These are phyloP conservation scores for Xylariaceae sp. DNA, from an alignment of 2,329 filamentous ascomycete genomes.

Conservation along the genomic window DNA sequence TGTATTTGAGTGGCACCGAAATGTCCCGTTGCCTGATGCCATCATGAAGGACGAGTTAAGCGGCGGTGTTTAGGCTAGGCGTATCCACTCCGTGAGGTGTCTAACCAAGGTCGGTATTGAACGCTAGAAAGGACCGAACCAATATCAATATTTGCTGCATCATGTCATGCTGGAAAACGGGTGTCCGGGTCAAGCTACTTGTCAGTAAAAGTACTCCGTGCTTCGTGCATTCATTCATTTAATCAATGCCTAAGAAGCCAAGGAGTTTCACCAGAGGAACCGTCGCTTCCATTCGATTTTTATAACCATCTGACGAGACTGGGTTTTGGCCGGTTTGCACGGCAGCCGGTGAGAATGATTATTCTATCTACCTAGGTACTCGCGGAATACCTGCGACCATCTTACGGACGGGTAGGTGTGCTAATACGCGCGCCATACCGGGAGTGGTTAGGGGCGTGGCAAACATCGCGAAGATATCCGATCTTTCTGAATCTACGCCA, in stretches of 20 bases:
- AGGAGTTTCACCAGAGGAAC: background rate
- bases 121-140: background rate
- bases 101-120: background rate
- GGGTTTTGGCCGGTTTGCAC: background rate
- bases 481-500: background rate
- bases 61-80: background rate
- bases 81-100: background rate
- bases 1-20: background rate
- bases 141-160: background rate
- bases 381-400: too few species aligned
- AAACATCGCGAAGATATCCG: background rate
- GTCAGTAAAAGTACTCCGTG: too few species aligned
- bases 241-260: background rate
- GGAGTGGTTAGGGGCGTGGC: slow-evolving; percentile 1
- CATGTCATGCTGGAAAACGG: background rate
- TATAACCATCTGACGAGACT: too few species aligned
- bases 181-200: background rate
- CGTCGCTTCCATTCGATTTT: too few species aligned
- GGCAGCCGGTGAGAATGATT: background rate
- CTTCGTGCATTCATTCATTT: too few species aligned
- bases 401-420: too few species aligned
- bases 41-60: background rate
- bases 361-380: background rate
- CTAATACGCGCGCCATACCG: background rate
- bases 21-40: background rate